Evolutionary conservation across 2,329 filamentous ascomycete species (phyloP).

Genomic region (Paecilomyces niveus): DNA sequence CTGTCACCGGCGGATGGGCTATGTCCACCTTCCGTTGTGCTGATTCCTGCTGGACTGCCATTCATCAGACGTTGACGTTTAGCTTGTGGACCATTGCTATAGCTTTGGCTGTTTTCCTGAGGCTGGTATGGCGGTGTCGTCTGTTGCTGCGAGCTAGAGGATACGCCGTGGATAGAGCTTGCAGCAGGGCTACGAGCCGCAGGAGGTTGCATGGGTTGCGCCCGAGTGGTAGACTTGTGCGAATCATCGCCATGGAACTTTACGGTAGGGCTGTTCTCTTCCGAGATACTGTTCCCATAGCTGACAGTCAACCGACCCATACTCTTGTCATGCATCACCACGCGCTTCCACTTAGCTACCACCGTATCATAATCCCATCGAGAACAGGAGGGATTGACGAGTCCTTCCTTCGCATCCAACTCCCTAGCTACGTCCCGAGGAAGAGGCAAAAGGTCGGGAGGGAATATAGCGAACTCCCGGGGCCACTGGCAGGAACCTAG

Average conservation of each 20-base stretch:
- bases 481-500: slow-evolving; percentile 43
- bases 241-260: slow-evolving; percentile 8
- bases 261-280: slow-evolving; percentile 10
- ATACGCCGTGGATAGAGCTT: slow-evolving; percentile 5
- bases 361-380: slow-evolving; percentile 44
- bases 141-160: slow-evolving; percentile 11
- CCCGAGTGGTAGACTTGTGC: slow-evolving; percentile 1
- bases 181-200: slow-evolving; percentile 8
- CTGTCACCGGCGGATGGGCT: not conserved
- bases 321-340: slow-evolving; percentile 38
- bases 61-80: slow-evolving; percentile 34
- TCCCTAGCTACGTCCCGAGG: slow-evolving; percentile 31
- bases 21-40: slow-evolving; percentile 1
- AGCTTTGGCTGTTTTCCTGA: slow-evolving; percentile 16
- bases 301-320: slow-evolving; percentile 33
- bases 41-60: slow-evolving; percentile 8
- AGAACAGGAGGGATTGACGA: slow-evolving; percentile 24
- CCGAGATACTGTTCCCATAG: slow-evolving; percentile 12
- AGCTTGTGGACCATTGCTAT: slow-evolving; percentile 14
- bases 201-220: not conserved
- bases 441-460: slow-evolving; percentile 37
- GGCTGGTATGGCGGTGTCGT: slow-evolving; percentile 23
- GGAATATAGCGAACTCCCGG: slow-evolving; percentile 42
- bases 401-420: slow-evolving; percentile 27
- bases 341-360: slow-evolving; percentile 42